Evolutionary conservation across 192 early-diverging fungal genomes (phyloP), one percentile per base, ranked within the genome.

Genomic region (Podila epicladia): DNA sequence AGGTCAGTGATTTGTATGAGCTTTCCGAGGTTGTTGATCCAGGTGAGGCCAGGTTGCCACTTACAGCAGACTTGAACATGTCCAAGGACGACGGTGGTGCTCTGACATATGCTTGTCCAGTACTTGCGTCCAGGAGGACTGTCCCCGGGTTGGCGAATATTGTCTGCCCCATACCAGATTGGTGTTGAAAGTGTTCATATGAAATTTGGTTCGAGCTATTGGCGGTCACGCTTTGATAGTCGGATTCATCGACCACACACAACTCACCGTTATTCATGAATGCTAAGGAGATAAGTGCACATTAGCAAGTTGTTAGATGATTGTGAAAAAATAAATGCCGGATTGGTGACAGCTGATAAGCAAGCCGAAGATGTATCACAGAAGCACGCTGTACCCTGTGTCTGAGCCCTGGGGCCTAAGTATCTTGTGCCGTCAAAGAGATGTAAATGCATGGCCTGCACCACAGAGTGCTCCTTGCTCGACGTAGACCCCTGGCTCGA

Each of bases 241-340:
- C 41, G 24, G 66, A 48, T 3, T 59, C 55, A 29, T 59, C n/a
- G 2, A 60, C 33, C 66, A 68, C 48, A 8, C 29, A 29, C 20
- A 68, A 5, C 31, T 59, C 66, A 5, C 66, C 33, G 29, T 59
- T 58, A 13, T 28, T 67, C 22, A 38, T 8, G 35, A 57, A 55
- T 15, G 57, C 65, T 67, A 8, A 55, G 55, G 33, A 17, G 9
- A 12, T 24, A 26, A 22, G 53, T 17, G 58, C 22, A 66, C 33
- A 51, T 8, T 13, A 17, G 15, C 41, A 45, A 4, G 12, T 17
- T 45, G 26, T 2, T 15, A 28, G 63, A 19, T 62, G 20, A 4
- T 62, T n/a, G 32, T 37, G 12, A 33, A 31, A 15, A 62, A 11
- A 15, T 0, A 20, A 15, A 41, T 62, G 13, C 4, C 13, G 2